Evolutionary conservation across 768 basidiomycete genomes (phyloP), one percentile per base, ranked within the genome.

Genomic region (Termitomyces sp.): DNA sequence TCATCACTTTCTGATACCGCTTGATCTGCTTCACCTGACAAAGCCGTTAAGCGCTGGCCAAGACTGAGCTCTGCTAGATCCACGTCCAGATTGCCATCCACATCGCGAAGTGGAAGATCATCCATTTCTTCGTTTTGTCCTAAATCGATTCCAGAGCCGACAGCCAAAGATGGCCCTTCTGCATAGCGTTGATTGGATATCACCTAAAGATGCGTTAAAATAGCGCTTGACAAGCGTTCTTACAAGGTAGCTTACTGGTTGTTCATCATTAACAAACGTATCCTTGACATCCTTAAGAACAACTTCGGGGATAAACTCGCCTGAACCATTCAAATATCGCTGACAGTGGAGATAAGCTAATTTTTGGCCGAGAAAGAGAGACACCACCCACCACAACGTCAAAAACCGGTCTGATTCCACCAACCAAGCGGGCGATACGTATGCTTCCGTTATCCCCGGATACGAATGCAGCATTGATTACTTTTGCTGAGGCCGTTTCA

Each of bases 51-150:
- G 14, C 94, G 83, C 72, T 98, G 92, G 5, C 95, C 96, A 4
- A 98, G 82, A 42, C 90, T 92, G 14, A 95, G 80, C 70, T 98
- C 95, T 2, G 94, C 94, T 51, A 94, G 78, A 68, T 96, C 85
- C 10, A 87, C 85, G 61, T 93, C 90, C 10, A 94, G 79, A 36
- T 83, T 73, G 30, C 91, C 90, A 26, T 91, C 88, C 4, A 84
- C 67, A 58, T 82, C 77, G 33, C 72, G 76, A 33, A 72, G 66
- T 16, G 74, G 73, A 4, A 78, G 71, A 56, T 84, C 84, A 61
- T 85, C 82, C 61, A 73, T 71, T n/a, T 70, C 67, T 56, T 77
- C 79, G 57, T 84, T 83, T 56, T 86, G 81, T n/a, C 82, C 84
- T 7, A 86, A 70, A 58, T 86, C 83, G 28, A 77, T 68, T 7